phyloP scores from a whole-genome alignment of 2,329 filamentous ascomycete species.

The Aspergillus aculeatus region DNA sequence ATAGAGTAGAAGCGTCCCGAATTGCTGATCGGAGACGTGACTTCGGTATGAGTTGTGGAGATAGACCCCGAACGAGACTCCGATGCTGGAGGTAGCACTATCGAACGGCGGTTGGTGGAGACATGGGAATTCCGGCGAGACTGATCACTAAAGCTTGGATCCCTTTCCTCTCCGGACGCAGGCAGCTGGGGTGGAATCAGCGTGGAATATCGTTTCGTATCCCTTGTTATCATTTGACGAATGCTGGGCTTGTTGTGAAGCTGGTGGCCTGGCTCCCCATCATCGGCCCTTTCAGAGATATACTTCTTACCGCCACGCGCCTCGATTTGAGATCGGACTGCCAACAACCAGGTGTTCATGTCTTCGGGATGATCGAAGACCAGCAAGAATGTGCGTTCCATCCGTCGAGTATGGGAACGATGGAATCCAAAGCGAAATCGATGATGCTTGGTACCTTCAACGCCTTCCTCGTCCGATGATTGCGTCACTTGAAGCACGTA shows the following conservation, averaged over 20 bases:
- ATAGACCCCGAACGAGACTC: constrained; percentile 32
- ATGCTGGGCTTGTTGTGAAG: constrained; percentile 29
- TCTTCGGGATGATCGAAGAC: constrained; percentile 46
- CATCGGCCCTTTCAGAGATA: constrained; percentile 37
- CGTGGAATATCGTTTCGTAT: constrained; percentile 34
- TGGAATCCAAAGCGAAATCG: constrained; percentile 44
- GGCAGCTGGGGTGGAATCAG: constrained; percentile 29
- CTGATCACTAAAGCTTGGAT: constrained; percentile 23
- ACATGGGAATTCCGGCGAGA: constrained; percentile 30
- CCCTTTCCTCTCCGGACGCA: constrained; percentile 26
- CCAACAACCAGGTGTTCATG: constrained; percentile 47
- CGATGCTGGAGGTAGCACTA: constrained; percentile 17
- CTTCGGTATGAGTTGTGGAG: constrained; percentile 29
- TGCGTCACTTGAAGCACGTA: constrained; percentile 50
- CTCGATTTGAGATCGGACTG: constrained; percentile 48
- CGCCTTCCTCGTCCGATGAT: constrained; percentile 31
- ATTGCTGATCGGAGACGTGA: constrained; percentile 14
- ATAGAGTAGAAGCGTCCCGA: constrained; percentile 20
- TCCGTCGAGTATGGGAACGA: constrained; percentile 32
- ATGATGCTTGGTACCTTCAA: constrained; percentile 35
- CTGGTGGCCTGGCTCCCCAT: constrained; percentile 28
- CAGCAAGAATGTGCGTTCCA: constrained; percentile 43
- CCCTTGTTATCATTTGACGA: constrained; percentile 36
- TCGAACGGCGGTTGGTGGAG: constrained; percentile 31
- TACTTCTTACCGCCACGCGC: constrained; percentile 47